Base-by-base conservation (phyloP, 768 basidiomycete species). In the Mycena epipterygia region DNA sequence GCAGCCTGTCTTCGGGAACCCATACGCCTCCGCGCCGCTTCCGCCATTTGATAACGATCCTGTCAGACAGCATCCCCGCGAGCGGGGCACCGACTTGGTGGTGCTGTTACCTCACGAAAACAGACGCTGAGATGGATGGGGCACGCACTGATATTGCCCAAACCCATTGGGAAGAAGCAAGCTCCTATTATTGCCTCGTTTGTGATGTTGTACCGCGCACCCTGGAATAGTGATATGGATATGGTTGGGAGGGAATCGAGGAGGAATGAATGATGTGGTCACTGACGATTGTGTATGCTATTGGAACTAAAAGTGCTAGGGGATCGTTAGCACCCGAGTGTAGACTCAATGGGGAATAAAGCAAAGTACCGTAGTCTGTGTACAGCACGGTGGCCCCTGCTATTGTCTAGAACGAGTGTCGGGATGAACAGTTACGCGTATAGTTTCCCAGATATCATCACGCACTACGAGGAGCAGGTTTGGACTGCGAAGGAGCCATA, bases 1-100 rank as follows among this genome's bases (percentile, higher is more conserved):
- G 81, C 39, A 89, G 81, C 5, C 88, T 82, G 64, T 88, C 89
- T 73, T 89, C 88, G 0, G 89, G 87, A 7, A 82, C 79, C 87
- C 86, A 88, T 3, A 77, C 70, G 2, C 86, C 87, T 0, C 78
- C 78, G 39, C 87, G 83, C 4, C 74, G 69, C 64, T 80, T 75
- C 32, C 82, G 82, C 76, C 83, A 86, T 23, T 74, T 74, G 29
- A 80, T 76, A 17, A 89, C 76, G 0, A 80, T 74, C 13, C 60
- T 32, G 73, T 89, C 89, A 0, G 89, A 87, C 0, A 89, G 59
- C 8, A 75, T 75, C 3, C 89, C 88, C 0, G 85, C 79, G 16
- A 88, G 70, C 0, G 84, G 83, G 9, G 88, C 84, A 8, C 89
- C 88, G 23, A 84, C 87, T 88, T 84, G 39, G 79, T 48, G n/a